Evolutionary conservation across 768 basidiomycete species (phyloP), one percentile per base, ranked within the genome.

Genomic region (Amanita exitialis): DNA sequence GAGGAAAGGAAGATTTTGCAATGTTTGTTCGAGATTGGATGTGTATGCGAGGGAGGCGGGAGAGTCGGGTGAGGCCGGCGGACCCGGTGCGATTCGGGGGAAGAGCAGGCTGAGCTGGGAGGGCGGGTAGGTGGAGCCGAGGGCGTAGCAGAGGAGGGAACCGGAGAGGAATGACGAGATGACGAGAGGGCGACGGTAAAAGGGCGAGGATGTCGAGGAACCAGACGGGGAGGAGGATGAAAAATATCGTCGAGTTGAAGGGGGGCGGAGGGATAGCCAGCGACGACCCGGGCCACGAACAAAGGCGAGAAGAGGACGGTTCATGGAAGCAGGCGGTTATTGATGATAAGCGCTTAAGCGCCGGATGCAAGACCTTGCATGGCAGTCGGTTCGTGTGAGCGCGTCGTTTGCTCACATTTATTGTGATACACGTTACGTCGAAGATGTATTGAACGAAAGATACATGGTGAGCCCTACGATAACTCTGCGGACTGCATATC

Each of bases 1-100:
- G 9, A 95, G 79, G 3, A 77, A 54, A 0, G 81, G 78, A 0
- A 96, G 70, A 1, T 70, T 62, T 55, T 90, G 86, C 6, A 97
- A 70, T 37, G 76, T 65, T 15, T 70, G 61, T 62, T 98, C 95
- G 47, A 96, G 70, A 5, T 67, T 63, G 15, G 70, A 71, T 3
- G 76, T 75, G 58, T 84, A 77, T 2, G 73, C 74, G 34, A 76
- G 63, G 0, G 85, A 80, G 54, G 80, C 78, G 1, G 70, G 73
- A 3, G 82, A 79, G 53, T 75, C 73, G 10, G 70, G 73, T 54
- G 76, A 72, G 15, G 64, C 32, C 27, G 74, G 71, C 0, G 90
- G 86, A 0, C 84, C 77, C 0, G 91, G 87, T 0, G 90, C 86
- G 0, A 77, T 70, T 8, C 86, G 76, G 2, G 93, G 92, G 43